Evolutionary conservation across 139 green algal genomes (phyloP).

Genomic region (Asterochloris sp.): DNA sequence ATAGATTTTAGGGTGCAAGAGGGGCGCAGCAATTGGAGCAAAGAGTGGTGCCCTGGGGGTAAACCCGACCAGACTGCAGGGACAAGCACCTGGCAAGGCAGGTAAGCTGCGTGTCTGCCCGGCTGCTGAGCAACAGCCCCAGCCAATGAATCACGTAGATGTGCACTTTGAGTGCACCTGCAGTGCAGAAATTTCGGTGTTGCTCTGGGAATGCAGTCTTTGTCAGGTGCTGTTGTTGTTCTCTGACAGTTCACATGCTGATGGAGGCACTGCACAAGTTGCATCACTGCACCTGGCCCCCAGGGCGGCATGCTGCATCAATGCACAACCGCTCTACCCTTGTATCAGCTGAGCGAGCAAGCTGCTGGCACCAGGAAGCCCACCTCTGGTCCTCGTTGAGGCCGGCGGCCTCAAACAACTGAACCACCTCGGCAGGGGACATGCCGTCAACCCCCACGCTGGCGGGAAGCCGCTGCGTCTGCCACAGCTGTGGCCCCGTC

Average conservation of each 20-base stretch:
- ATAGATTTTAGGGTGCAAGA: not conserved
- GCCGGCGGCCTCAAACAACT: conserved; percentile 40
- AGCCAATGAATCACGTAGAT: no score
- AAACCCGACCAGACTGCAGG: not conserved
- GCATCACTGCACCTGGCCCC: not conserved
- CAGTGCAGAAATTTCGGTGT: no score
- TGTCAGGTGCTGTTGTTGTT: no score
- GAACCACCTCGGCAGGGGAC: conserved; percentile 17
- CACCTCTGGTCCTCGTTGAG: conserved; percentile 30
- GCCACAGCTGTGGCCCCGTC: no score
- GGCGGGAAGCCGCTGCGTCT: not conserved
- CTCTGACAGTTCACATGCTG: no score
- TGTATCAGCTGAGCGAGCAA: not conserved
- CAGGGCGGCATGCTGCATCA: not conserved
- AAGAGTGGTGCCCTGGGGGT: not conserved
- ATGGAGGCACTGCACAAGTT: not conserved
- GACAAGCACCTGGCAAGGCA: not conserved
- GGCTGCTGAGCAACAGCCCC: not conserved
- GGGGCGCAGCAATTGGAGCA: not conserved
- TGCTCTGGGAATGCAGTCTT: no score
- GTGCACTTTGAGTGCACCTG: no score
- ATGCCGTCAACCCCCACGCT: conserved; percentile 28
- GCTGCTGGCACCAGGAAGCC: not conserved
- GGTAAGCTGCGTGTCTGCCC: not conserved
- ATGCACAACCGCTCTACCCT: not conserved